Evolutionary conservation across 768 basidiomycete species (phyloP), one percentile per base, ranked within the genome.

Genomic region (Calocera cornea): DNA sequence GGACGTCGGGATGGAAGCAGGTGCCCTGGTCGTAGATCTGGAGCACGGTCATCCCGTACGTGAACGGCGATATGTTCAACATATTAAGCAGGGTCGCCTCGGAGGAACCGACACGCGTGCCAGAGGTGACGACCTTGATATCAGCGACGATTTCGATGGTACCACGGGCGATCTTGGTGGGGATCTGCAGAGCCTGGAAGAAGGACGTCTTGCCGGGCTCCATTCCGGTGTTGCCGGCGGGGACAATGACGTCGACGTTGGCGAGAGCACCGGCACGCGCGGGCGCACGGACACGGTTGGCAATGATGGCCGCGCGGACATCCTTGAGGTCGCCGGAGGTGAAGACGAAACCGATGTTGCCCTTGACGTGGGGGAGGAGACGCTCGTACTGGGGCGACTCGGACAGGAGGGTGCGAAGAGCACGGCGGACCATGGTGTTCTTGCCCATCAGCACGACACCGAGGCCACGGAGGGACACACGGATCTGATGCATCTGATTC

Each of bases 401-500:
- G 72, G 84, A 69, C 75, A 97, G 86, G 80, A 97, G 86, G 74
- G 87, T 83, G 71, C 97, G 93, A 70, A 99, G 85, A 69, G 94
- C 97, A 74, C 97, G 92, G 82, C 97, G 92, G 74, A 99, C 95
- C 95, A 98, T 97, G 77, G 97, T 99, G 87, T 99, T 99, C 83
- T 99, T 99, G 77, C 97, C 97, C 97, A 99, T 99, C 74, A 99
- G 80, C 72, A 99, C 94, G 69, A 94, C 81, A 82, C 92, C 97
- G 78, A 91, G 93, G 75, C 94, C 93, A 74, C 97, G 92, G 79
- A 99, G 92, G 64, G 95, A 83, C 66, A 87, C 89, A 83, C 90
- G 93, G 71, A 95, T 95, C 78, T 95, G 93, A 76, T 97, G 94
- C 89, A 97, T 95, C 82, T 99, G 97, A 84, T 97, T 97, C 69